phyloP scores from a whole-genome alignment of 345 rosid genomes.

The Citrus maxima region DNA sequence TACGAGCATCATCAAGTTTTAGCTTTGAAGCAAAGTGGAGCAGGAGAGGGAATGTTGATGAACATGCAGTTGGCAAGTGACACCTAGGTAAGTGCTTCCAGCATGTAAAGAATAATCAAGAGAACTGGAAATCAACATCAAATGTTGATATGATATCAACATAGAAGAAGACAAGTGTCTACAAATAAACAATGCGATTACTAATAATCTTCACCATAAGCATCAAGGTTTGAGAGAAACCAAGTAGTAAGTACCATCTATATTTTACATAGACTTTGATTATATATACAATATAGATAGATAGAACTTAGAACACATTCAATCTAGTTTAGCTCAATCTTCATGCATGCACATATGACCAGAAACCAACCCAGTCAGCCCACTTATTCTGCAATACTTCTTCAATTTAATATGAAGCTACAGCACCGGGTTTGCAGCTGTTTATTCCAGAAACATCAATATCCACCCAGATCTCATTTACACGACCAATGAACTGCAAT shows the following conservation, averaged over 20 bases:
- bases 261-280: not conserved
- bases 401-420: slow-evolving; percentile 32
- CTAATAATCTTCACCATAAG: not conserved
- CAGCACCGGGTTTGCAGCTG: slow-evolving; percentile 18
- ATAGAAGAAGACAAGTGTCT: not conserved
- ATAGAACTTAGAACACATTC: not conserved
- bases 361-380: not conserved
- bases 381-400: slow-evolving; percentile 10
- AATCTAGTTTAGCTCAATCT: not conserved
- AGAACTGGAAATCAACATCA: not conserved
- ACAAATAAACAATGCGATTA: not conserved
- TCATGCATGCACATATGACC: not conserved
- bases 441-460: slow-evolving; percentile 26
- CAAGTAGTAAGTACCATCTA: not conserved
- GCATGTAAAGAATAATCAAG: not conserved
- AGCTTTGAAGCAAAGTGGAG: not conserved
- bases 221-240: not conserved
- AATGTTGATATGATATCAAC: not conserved
- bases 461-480: slow-evolving; percentile 71
- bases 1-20: not conserved
- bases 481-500: slow-evolving; percentile 48
- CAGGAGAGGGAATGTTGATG: not conserved
- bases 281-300: not conserved
- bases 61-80: not conserved
- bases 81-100: not conserved